These are phyloP conservation scores for Xylaria telfairii DNA, from an alignment of 495 filamentous ascomycete species.

Conservation along the genomic window DNA sequence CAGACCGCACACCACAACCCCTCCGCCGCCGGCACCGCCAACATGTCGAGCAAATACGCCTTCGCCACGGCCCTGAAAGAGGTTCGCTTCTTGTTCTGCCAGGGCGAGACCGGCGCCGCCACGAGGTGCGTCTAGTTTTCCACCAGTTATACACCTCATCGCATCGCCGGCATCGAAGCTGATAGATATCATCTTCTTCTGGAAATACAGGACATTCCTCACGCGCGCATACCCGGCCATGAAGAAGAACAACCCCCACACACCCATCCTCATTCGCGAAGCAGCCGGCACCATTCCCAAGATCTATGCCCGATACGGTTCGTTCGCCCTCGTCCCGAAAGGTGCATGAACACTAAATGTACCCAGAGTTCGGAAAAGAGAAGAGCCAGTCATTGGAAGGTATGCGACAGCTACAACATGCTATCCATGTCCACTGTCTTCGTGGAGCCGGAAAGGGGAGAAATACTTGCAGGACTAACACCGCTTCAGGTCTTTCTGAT, in stretches of 20 bases:
- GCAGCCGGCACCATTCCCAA: conserved; percentile 79
- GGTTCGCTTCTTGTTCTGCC: conserved; percentile 95
- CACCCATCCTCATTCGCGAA: conserved; percentile 93
- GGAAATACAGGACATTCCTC: conserved; percentile 75
- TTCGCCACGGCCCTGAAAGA: conserved; percentile 90
- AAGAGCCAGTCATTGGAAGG: conserved; percentile 82
- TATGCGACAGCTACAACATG: conserved; percentile 39
- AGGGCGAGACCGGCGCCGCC: conserved; percentile 84
- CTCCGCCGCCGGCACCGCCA: conserved; percentile 20
- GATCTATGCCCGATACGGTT: conserved; percentile 94
- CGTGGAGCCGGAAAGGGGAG: neutral
- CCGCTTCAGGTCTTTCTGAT: conserved; percentile 74
- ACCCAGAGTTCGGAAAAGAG: conserved; percentile 83
- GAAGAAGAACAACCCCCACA: conserved; percentile 98
- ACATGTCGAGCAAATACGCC: conserved; percentile 92
- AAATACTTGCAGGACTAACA: neutral
- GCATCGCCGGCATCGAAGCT: neutral
- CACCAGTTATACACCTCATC: neutral
- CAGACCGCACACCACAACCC: conserved; percentile 6
- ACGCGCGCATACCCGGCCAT: conserved; percentile 93
- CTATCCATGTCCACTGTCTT: neutral
- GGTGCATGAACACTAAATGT: neutral
- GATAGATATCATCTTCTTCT: neutral
- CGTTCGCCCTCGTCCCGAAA: no score
- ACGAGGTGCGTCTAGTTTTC: conserved; percentile 66